Percentiles rank a stretch among this genome's conserved stretches.
phyloP scores from a whole-genome alignment of 805 yeast genomes.

The Saccharomycopsis microspora region DNA sequence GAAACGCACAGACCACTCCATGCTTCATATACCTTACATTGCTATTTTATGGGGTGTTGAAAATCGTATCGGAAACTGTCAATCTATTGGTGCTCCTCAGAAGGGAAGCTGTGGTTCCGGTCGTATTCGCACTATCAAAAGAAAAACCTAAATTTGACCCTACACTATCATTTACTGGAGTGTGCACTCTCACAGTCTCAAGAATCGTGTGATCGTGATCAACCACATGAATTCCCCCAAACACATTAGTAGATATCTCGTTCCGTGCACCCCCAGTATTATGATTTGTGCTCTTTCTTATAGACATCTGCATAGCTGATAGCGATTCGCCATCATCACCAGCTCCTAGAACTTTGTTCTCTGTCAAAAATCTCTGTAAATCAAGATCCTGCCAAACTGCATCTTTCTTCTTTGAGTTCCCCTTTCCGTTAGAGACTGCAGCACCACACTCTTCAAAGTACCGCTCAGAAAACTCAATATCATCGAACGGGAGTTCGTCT shows the following conservation, averaged over 20 bases:
- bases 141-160: not conserved
- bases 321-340: not conserved
- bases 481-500: conserved; percentile 22
- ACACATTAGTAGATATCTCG: conserved; percentile 1
- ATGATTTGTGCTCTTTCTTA: not conserved
- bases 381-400: conserved; percentile 22
- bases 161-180: not conserved
- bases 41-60: not conserved
- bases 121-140: not conserved
- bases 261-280: not conserved
- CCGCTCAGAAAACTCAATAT: conserved; percentile 18
- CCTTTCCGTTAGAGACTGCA: conserved; percentile 2
- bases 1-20: no score
- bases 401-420: conserved; percentile 17
- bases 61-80: not conserved
- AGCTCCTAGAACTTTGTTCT: conserved; percentile 9
- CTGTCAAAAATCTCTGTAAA: conserved; percentile 18
- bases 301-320: not conserved
- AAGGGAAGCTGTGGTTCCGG: not conserved
- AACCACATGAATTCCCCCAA: conserved; percentile 10
- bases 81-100: not conserved
- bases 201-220: conserved; percentile 14
- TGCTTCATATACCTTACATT: no score
- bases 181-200: conserved; percentile 6
- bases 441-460: conserved; percentile 19